These are phyloP conservation scores for Ganoderma sinense DNA, from an alignment of 1,284 basidiomycete genomes.

Conservation along the genomic window DNA sequence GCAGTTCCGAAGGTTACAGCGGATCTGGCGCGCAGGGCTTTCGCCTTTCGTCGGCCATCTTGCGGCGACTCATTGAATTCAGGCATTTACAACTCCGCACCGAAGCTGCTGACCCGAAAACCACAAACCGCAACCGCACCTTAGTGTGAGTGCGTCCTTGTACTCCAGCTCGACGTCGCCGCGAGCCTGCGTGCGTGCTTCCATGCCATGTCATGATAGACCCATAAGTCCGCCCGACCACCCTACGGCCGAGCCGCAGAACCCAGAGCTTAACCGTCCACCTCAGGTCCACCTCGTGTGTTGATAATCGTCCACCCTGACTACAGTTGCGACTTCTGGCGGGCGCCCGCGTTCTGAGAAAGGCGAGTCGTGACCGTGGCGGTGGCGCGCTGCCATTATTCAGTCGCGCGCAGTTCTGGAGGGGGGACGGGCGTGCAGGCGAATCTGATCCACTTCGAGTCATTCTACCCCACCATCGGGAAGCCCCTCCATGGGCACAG, in stretches of 20 bases:
- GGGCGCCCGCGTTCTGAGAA: slow-evolving; percentile 23
- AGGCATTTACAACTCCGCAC: neutral
- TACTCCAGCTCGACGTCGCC: neutral
- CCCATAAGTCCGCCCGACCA: neutral
- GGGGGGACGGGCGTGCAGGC: neutral
- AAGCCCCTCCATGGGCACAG: slow-evolving; percentile 2
- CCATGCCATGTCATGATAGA: neutral
- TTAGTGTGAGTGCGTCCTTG: neutral
- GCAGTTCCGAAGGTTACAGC: slow-evolving; percentile 7
- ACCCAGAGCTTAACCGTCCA: slow-evolving; percentile 5
- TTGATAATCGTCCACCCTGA: slow-evolving; percentile 30
- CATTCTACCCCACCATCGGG: neutral
- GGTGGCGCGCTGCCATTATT: slow-evolving; percentile 11
- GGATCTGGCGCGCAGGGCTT: slow-evolving; percentile 13
- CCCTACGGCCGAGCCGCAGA: slow-evolving; percentile 4
- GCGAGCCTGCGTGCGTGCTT: neutral
- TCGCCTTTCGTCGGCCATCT: neutral
- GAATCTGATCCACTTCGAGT: slow-evolving; percentile 5
- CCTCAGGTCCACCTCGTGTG: slow-evolving; percentile 23
- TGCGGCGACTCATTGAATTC: neutral
- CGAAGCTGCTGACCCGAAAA: neutral
- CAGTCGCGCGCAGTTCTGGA: neutral
- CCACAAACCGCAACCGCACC: neutral
- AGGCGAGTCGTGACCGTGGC: slow-evolving; percentile 19
- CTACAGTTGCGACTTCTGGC: slow-evolving; percentile 29